Base-by-base conservation (phyloP, 768 basidiomycete species). In the Piloderma croceum region DNA sequence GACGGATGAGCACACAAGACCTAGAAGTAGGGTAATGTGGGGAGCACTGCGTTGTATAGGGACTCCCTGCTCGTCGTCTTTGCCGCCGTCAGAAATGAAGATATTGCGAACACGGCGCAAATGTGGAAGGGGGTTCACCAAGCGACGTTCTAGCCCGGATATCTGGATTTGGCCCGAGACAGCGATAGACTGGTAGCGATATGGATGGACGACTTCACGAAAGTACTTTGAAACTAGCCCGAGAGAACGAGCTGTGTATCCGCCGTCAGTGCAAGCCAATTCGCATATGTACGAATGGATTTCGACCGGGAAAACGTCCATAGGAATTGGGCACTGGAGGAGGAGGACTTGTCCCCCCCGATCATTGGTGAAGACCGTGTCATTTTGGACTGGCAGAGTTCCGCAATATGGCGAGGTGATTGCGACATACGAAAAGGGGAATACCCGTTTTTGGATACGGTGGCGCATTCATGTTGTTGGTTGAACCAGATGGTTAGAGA, bases 231-330 rank as follows among this genome's bases (percentile, higher is more conserved):
- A 73, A 3, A 70, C 66, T 6, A 54, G 49, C 39, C 54, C 59
- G 13, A 76, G 56, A 0, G 67, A 52, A 25, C 57, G 60, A 31
- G 65, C 61, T 0, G 68, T 61, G 12, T 41, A 31, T 0, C 69
- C 70, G 31, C 67, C 68, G 42, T 68, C 67, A 7, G 54, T 43
- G 45, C 71, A 72, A 5, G 65, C 65, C 2, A 70, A 50, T 35
- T 66, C 56, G 45, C 60, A 69, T 38, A 75, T 72, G 42, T 68
- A 64, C 3, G 66, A 61, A 39, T 68, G 66, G 12, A 75, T 53
- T 51, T 75, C 73, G 24, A 64, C 57, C 12, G 73, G 73, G 37
- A 62, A 64, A 24, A 41, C 41, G 33, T 68, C n/a, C n/a, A n/a
- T n/a, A n/a, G n/a, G n/a, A n/a, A n/a, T n/a, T n/a, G n/a, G n/a